Evolutionary conservation across 352 stramenopile genomes (phyloP).

Genomic region (Phytophthora pluvialis): DNA sequence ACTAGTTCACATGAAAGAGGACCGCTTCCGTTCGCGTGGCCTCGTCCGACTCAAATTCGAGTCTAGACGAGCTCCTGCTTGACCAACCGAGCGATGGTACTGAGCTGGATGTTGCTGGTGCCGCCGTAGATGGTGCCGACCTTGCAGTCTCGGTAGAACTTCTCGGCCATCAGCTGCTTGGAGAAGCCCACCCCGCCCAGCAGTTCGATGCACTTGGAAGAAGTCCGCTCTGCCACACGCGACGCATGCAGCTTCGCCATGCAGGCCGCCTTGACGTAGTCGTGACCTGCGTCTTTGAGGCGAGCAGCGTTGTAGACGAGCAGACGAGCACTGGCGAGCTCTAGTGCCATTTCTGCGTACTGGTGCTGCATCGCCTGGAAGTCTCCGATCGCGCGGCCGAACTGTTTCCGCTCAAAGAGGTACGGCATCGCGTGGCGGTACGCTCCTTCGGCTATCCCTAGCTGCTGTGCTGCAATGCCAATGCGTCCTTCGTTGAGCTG

Average conservation of each 20-base stretch:
- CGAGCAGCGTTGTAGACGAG: constrained; percentile 93
- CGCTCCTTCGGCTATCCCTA: constrained; percentile 93
- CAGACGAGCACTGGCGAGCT: constrained; percentile 89
- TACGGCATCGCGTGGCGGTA: constrained; percentile 94
- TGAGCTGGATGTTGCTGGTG: constrained; percentile 95
- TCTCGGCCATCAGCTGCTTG: constrained; percentile 91
- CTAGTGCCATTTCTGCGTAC: constrained; percentile 90
- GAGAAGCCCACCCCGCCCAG: constrained; percentile 94
- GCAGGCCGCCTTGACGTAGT: constrained; percentile 93
- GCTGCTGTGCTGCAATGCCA: constrained; percentile 95
- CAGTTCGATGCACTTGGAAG: constrained; percentile 93
- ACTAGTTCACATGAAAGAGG: constrained; percentile 18
- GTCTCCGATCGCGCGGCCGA: constrained; percentile 91
- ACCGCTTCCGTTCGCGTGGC: constrained; percentile 3
- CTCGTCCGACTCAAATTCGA: not conserved
- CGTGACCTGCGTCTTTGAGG: constrained; percentile 89
- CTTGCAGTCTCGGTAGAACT: constrained; percentile 96
- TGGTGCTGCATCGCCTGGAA: constrained; percentile 96
- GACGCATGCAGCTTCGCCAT: constrained; percentile 95
- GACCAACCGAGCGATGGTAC: constrained; percentile 83
- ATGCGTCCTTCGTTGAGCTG: constrained; percentile 95
- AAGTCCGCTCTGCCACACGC: constrained; percentile 91
- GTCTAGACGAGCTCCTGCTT: constrained; percentile 64
- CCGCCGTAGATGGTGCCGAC: constrained; percentile 96
- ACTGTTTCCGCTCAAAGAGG: constrained; percentile 93